Percentiles rank a stretch among this genome's conserved stretches.
Evolutionary conservation across 73 alveolate genomes (phyloP).

Genomic region (Paraurostyla sp.): DNA sequence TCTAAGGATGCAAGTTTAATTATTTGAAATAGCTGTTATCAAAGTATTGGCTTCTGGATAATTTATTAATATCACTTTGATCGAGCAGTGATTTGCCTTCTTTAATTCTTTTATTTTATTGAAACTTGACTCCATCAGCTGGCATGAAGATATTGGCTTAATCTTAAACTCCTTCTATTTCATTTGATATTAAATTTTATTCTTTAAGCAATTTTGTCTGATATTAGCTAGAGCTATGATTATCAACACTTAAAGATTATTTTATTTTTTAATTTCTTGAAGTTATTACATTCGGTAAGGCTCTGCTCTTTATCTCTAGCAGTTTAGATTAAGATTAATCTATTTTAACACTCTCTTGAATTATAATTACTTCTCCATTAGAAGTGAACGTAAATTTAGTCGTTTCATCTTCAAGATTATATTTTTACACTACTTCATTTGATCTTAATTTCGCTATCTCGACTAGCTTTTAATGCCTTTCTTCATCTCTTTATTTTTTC

Average conservation of each 20-base stretch:
- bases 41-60: not conserved
- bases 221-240: too few species aligned
- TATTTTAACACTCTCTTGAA: not conserved
- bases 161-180: not conserved
- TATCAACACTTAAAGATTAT: too few species aligned
- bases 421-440: not conserved
- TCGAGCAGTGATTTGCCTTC: not conserved
- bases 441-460: not conserved
- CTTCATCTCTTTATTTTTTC: slow-evolving; percentile 18
- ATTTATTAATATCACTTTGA: not conserved
- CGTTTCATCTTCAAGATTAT: not conserved
- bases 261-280: too few species aligned
- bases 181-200: not conserved
- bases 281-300: too few species aligned
- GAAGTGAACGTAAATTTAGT: not conserved
- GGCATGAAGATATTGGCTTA: not conserved
- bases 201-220: not conserved
- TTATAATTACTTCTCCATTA: not conserved
- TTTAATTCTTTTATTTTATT: not conserved
- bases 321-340: not conserved
- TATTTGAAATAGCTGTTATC: not conserved
- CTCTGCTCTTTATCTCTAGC: not conserved
- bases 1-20: not conserved
- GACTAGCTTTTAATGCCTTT: not conserved
- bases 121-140: not conserved